These are phyloP conservation scores for Fraxinus xanthoxyloides DNA, from an alignment of 305 asterid genomes.

Conservation along the genomic window DNA sequence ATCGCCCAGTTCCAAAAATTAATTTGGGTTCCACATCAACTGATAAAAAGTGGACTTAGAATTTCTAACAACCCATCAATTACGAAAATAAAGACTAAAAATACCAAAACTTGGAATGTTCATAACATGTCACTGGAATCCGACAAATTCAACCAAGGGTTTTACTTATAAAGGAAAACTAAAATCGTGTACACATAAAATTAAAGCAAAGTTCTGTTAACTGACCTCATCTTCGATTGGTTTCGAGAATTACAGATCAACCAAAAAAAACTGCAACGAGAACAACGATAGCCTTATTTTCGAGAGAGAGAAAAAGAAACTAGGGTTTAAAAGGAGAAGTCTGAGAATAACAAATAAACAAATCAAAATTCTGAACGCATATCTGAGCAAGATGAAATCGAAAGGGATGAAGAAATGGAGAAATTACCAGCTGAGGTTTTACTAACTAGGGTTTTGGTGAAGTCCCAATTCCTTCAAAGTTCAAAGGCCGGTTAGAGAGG, in stretches of 20 bases:
- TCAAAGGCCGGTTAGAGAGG: not conserved
- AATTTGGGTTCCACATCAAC: not conserved
- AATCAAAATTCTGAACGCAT: not conserved
- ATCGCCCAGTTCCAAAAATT: not conserved
- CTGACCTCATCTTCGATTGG: conserved; percentile 33
- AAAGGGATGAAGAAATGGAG: not conserved
- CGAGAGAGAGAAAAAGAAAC: not conserved
- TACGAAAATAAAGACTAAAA: not conserved
- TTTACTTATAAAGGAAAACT: not conserved
- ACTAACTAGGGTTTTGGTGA: not conserved
- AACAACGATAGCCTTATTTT: not conserved
- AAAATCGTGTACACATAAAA: conserved; percentile 3
- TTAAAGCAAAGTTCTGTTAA: not conserved
- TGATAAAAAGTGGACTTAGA: not conserved
- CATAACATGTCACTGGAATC: not conserved
- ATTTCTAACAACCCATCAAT: not conserved
- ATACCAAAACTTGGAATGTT: not conserved
- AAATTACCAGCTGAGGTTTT: not conserved
- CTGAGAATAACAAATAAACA: not conserved
- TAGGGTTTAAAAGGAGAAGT: not conserved
- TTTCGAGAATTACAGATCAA: conserved; percentile 10
- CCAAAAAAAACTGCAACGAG: conserved; percentile 4
- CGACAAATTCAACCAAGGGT: conserved; percentile 12
- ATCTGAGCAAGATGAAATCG: not conserved
- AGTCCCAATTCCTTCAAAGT: not conserved